Evolutionary conservation across 495 filamentous ascomycete species (phyloP).

Genomic region (Penicillium lividum): DNA sequence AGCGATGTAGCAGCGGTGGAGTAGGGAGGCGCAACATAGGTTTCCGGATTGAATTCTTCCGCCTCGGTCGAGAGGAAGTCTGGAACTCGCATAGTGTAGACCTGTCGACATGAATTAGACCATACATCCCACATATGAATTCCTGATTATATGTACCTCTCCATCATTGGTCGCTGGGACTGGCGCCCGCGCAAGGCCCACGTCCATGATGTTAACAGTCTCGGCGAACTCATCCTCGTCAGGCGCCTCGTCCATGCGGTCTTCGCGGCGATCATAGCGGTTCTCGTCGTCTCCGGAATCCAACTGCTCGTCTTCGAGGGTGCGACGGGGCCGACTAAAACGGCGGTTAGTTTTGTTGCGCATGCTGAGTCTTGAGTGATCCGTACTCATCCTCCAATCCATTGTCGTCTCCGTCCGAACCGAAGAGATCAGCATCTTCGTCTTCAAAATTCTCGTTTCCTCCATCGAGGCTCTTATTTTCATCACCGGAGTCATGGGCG

Average conservation of each 20-base stretch:
- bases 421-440: constrained; percentile 66
- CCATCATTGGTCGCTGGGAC: constrained; percentile 72
- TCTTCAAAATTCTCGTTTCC: constrained; percentile 45
- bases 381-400: constrained; percentile 44
- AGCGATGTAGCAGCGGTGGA: constrained; percentile 66
- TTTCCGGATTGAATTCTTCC: constrained; percentile 68
- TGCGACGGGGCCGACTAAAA: constrained; percentile 51
- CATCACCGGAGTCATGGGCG: constrained; percentile 22
- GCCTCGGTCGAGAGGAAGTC: constrained; percentile 77
- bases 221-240: constrained; percentile 52
- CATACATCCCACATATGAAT: not conserved
- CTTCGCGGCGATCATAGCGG: constrained; percentile 50
- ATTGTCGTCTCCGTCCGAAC: constrained; percentile 49
- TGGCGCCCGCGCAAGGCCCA: constrained; percentile 63
- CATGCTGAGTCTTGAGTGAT: constrained; percentile 24
- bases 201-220: constrained; percentile 55
- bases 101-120: constrained; percentile 39
- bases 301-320: constrained; percentile 71
- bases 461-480: constrained; percentile 17
- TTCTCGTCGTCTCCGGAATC: constrained; percentile 77
- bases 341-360: constrained; percentile 26
- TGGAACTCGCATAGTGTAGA: constrained; percentile 78
- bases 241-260: constrained; percentile 49
- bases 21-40: constrained; percentile 69
- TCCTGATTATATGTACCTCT: constrained; percentile 39